A percentile compares a stretch with the other conserved stretches of the same genome.
These are phyloP conservation scores for Ambrosia artemisiifolia DNA, from an alignment of 129 eudicot genomes.

Conservation along the genomic window DNA sequence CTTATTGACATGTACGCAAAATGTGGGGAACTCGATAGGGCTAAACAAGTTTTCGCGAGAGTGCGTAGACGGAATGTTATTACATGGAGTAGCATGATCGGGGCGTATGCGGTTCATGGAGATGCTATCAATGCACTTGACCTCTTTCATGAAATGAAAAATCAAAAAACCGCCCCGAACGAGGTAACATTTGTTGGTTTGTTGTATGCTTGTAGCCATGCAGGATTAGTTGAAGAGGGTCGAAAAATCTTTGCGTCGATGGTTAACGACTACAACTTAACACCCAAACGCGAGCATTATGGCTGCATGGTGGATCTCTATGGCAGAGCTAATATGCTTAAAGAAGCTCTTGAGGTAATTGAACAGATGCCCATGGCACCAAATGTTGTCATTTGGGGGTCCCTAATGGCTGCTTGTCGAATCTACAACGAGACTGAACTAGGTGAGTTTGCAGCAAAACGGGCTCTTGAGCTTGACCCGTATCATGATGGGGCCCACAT, in stretches of 20 bases:
- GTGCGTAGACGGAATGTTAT: conserved; percentile 56
- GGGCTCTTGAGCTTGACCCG: conserved; percentile 65
- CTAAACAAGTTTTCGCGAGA: conserved; percentile 42
- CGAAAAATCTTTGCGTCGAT: conserved; percentile 44
- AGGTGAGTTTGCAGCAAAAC: conserved; percentile 84
- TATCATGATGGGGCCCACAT: conserved; percentile 75
- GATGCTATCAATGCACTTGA: conserved; percentile 51
- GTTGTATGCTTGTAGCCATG: conserved; percentile 77
- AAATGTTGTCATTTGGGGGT: conserved; percentile 73
- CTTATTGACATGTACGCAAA: conserved; percentile 83
- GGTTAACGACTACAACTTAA: conserved; percentile 53
- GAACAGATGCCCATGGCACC: conserved; percentile 74
- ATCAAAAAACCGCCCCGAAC: conserved; percentile 54
- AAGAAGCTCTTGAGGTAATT: conserved; percentile 58
- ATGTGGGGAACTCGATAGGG: conserved; percentile 67
- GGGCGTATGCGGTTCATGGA: conserved; percentile 67
- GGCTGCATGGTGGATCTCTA: conserved; percentile 86
- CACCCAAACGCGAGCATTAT: conserved; percentile 63
- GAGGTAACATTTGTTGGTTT: conserved; percentile 69
- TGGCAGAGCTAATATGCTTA: conserved; percentile 62
- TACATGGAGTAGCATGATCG: conserved; percentile 73
- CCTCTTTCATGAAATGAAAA: conserved; percentile 56
- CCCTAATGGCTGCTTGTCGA: conserved; percentile 68
- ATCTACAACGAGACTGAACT: conserved; percentile 56
- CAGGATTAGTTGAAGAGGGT: conserved; percentile 69